Base-by-base conservation (phyloP, 495 filamentous ascomycete species). In the Penicillium lagena region DNA sequence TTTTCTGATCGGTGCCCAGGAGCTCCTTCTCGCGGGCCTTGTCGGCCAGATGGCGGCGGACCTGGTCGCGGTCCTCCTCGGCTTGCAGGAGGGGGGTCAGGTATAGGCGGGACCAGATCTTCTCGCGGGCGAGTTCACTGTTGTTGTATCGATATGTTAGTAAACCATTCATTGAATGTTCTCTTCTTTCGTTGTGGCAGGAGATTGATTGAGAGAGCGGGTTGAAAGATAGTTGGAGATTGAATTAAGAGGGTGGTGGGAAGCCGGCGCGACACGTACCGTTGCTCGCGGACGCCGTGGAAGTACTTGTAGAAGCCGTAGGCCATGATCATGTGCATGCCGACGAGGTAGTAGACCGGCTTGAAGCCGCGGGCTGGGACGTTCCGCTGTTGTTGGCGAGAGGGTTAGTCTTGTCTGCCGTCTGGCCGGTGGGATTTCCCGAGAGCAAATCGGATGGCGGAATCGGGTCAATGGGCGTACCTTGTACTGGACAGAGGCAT, bases 81-180 rank as follows among this genome's bases (percentile, higher is more conserved):
- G 93, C 93, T 59, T 96, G 90, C 40, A 98, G 82, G 50, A 93
- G 66, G 29, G 93, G 93, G 60, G 89, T 89, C 39, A 98, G 73
- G 63, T 98, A 80, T 55, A 97, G 90, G 53, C 93, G 85, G 36
- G 83, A 76, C 93, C 93, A 98, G 78, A 96, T 90, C 75, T 98
- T 98, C 60, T 98, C 93, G 37, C 93, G 87, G 42, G 82, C 86
- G 48, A 94, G 85, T 63, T 98, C 93, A 60, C 91, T 96, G 53
- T 43, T 34, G 9, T 34, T 34, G 9, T 5, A 33, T 9, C 2
- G 31, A 33, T 34, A 34, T 34, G 10, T 10, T 22, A 22, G 22
- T 22, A 22, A 22, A 4, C 6, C 6, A 2, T 22, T 22, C 22
- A 4, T 22, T 22, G 22, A 6, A 4, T 22, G 22, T 22, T 22